phyloP scores from a whole-genome alignment of 106 monocot genomes.

The Platanthera zijinensis region DNA sequence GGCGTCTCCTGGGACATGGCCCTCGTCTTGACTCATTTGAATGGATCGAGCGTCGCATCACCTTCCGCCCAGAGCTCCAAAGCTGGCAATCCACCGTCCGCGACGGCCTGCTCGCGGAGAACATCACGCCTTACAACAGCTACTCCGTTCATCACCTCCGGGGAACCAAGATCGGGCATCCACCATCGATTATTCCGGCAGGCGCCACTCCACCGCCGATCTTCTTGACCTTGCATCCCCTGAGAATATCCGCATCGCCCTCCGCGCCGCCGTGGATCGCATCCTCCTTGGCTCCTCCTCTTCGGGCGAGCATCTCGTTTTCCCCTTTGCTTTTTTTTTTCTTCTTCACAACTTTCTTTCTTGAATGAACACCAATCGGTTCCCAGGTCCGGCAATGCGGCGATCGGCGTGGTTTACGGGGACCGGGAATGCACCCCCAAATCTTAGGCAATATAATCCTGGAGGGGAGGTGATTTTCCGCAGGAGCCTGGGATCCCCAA shows the following conservation, averaged over 20 bases:
- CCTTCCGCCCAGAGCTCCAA: constrained; percentile 42
- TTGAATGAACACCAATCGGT: background rate
- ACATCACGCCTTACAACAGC: constrained; percentile 75
- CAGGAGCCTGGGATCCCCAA: constrained; percentile 71
- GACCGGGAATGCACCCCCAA: too few relatives aligned
- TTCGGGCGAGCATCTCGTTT: constrained; percentile 42
- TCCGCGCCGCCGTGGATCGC: constrained; percentile 63
- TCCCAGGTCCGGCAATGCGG: constrained; percentile 18
- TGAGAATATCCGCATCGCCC: constrained; percentile 52
- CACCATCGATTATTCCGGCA: constrained; percentile 57
- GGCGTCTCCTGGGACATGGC: constrained; percentile 27
- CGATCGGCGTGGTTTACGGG: constrained; percentile 61
- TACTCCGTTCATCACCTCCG: constrained; percentile 63
- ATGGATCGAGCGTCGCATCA: constrained; percentile 48
- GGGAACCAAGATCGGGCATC: constrained; percentile 81
- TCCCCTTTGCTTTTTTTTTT: background rate
- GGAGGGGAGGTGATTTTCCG: constrained; percentile 60
- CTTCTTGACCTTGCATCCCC: constrained; percentile 41
- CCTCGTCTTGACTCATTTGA: constrained; percentile 35
- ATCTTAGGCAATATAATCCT: too few relatives aligned
- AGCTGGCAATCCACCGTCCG: constrained; percentile 67
- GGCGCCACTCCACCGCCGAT: constrained; percentile 71
- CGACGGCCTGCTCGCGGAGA: constrained; percentile 57
- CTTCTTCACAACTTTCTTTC: background rate
- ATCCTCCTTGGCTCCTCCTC: constrained; percentile 41